These are phyloP conservation scores for Fusarium kyushuense DNA, from an alignment of 2,329 filamentous ascomycete species.

Conservation along the genomic window DNA sequence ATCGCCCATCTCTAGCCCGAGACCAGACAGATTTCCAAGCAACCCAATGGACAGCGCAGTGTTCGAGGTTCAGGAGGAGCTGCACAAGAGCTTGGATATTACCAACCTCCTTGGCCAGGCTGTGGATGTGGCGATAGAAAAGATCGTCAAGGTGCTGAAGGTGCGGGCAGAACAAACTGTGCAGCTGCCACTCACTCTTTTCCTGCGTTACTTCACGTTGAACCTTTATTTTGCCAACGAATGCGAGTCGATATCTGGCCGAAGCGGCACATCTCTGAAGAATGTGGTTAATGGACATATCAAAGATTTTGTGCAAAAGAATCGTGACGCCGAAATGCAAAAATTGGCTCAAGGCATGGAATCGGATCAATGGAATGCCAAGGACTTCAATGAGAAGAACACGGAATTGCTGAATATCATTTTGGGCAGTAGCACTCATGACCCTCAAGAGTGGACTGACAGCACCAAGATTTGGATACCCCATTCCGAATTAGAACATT, in stretches of 20 bases:
- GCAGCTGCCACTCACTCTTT: slow-evolving; percentile 74
- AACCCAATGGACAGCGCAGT: slow-evolving; percentile 45
- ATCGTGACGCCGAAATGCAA: slow-evolving; percentile 79
- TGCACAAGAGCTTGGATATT: slow-evolving; percentile 81
- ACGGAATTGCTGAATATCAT: slow-evolving; percentile 72
- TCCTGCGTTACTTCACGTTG: slow-evolving; percentile 84
- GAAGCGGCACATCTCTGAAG: slow-evolving; percentile 80
- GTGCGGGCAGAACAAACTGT: slow-evolving; percentile 81
- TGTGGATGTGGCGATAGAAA: slow-evolving; percentile 83
- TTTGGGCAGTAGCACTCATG: slow-evolving; percentile 76
- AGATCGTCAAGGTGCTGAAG: slow-evolving; percentile 79
- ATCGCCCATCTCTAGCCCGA: slow-evolving; percentile 67
- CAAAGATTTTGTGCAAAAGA: slow-evolving; percentile 79
- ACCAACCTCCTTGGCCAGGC: slow-evolving; percentile 82
- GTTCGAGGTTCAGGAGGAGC: slow-evolving; percentile 76
- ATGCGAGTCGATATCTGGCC: slow-evolving; percentile 85
- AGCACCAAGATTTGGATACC: slow-evolving; percentile 70
- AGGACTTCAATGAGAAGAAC: slow-evolving; percentile 76
- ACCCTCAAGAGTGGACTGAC: slow-evolving; percentile 75
- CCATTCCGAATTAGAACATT: slow-evolving; percentile 54
- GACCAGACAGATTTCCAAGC: slow-evolving; percentile 49
- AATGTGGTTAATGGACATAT: slow-evolving; percentile 85
- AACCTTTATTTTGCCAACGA: slow-evolving; percentile 88
- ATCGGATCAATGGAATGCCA: slow-evolving; percentile 82
- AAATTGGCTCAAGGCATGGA: slow-evolving; percentile 82